Evolutionary conservation across 495 filamentous ascomycete species (phyloP).

Genomic region (Penicillium bovifimosum): DNA sequence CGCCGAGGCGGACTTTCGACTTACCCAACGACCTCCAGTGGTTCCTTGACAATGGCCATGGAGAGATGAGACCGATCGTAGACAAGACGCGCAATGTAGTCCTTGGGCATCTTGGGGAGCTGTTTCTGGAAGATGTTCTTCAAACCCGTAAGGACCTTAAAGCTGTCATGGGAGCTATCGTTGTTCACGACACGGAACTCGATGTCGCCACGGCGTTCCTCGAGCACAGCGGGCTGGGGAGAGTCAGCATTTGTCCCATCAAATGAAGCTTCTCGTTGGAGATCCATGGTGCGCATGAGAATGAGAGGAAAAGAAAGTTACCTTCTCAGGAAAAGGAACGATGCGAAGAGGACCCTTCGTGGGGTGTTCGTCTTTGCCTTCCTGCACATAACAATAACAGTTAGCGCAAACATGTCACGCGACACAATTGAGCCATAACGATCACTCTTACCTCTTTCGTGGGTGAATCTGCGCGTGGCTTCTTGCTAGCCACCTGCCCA

Average conservation of each 20-base stretch:
- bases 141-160: constrained; percentile 89
- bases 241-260: constrained; percentile 1
- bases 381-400: constrained; percentile 12
- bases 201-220: constrained; percentile 92
- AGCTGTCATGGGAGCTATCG: constrained; percentile 78
- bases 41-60: constrained; percentile 96
- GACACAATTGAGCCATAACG: not conserved
- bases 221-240: constrained; percentile 73
- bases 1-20: constrained; percentile 13
- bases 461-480: constrained; percentile 56
- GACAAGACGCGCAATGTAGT: constrained; percentile 94
- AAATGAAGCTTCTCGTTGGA: too few species aligned
- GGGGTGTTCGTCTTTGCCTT: constrained; percentile 33
- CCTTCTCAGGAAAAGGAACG: constrained; percentile 83
- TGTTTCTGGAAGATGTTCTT: constrained; percentile 99
- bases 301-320: constrained; percentile 20
- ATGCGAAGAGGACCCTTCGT: constrained; percentile 44
- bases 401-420: not conserved
- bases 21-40: constrained; percentile 82
- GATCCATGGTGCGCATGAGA: too few species aligned
- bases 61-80: constrained; percentile 95
- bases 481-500: constrained; percentile 41
- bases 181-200: constrained; percentile 99
- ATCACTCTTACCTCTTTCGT: constrained; percentile 45
- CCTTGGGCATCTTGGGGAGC: constrained; percentile 97